Conservation (phyloP, 768 basidiomycete species). For the Suillus bovinus region DNA sequence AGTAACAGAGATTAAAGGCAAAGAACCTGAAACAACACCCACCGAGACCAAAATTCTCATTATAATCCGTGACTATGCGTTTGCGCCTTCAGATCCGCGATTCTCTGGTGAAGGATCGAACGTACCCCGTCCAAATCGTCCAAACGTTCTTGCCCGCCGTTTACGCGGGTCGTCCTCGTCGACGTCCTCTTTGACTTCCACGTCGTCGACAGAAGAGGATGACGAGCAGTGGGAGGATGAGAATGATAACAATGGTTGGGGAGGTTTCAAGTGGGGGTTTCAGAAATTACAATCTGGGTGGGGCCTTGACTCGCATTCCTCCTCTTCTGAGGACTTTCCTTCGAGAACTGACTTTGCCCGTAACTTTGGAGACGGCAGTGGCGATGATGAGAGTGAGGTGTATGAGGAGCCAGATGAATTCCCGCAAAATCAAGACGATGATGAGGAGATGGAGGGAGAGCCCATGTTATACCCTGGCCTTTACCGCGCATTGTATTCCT, state of each 20-base stretch:
- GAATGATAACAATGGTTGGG: slow-evolving; percentile 33
- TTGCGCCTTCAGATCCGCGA: slow-evolving; percentile 40
- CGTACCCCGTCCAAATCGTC: slow-evolving; percentile 40
- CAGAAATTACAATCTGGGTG: slow-evolving; percentile 39
- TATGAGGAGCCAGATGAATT: slow-evolving; percentile 37
- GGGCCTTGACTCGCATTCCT: slow-evolving; percentile 26
- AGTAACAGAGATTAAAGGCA: slow-evolving; percentile 13
- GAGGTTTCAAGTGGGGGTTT: slow-evolving; percentile 44
- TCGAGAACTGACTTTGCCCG: slow-evolving; percentile 45
- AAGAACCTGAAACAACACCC: background rate
- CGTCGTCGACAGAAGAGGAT: slow-evolving; percentile 22
- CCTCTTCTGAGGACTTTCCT: slow-evolving; percentile 27
- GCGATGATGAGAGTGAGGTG: slow-evolving; percentile 22
- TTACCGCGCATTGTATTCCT: slow-evolving; percentile 77
- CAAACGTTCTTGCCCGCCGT: slow-evolving; percentile 29
- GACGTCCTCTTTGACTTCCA: slow-evolving; percentile 20
- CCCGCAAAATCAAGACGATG: slow-evolving; percentile 23
- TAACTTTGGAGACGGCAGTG: slow-evolving; percentile 43
- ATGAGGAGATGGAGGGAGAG: slow-evolving; percentile 24
- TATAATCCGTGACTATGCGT: slow-evolving; percentile 55
- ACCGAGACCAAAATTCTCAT: slow-evolving; percentile 22
- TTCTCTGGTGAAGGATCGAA: slow-evolving; percentile 44
- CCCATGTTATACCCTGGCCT: slow-evolving; percentile 60
- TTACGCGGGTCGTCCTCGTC: slow-evolving; percentile 31
- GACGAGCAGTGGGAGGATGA: slow-evolving; percentile 25